Evolutionary conservation across 805 yeast genomes (phyloP).

Genomic region (Candida maris): DNA sequence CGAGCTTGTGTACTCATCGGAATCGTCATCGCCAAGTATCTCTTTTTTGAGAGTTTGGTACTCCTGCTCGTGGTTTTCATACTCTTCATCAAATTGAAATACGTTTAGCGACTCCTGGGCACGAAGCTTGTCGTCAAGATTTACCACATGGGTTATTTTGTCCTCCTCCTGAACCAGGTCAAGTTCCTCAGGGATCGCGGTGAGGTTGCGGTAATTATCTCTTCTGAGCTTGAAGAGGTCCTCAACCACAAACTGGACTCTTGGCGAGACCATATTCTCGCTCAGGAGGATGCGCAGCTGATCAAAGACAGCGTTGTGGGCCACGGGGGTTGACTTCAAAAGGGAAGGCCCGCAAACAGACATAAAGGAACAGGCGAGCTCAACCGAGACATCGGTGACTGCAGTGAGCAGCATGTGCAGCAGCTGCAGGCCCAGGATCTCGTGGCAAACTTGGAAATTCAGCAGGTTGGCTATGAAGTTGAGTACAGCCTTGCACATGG

Average conservation of each 20-base stretch:
- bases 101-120: conserved; percentile 44
- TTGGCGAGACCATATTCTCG: conserved; percentile 43
- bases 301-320: conserved; percentile 46
- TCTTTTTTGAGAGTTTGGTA: conserved; percentile 43
- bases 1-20: conserved; percentile 12
- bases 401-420: conserved; percentile 42
- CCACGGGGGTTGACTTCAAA: conserved; percentile 32
- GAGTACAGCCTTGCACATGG: conserved; percentile 39
- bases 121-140: conserved; percentile 49
- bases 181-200: conserved; percentile 41
- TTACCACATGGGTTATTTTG: conserved; percentile 50
- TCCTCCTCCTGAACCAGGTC: conserved; percentile 68
- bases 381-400: conserved; percentile 52
- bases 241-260: conserved; percentile 46
- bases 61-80: conserved; percentile 44
- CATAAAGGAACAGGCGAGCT: conserved; percentile 49
- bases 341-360: conserved; percentile 51
- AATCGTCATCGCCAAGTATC: conserved; percentile 40
- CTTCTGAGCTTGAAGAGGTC: conserved; percentile 49
- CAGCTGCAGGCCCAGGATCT: conserved; percentile 50
- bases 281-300: conserved; percentile 58
- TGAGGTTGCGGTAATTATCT: conserved; percentile 36
- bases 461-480: conserved; percentile 59
- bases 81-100: conserved; percentile 50
- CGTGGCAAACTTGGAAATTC: conserved; percentile 59